Evolutionary conservation across 345 rosid species (phyloP).

Genomic region (Pelargonium nanum): DNA sequence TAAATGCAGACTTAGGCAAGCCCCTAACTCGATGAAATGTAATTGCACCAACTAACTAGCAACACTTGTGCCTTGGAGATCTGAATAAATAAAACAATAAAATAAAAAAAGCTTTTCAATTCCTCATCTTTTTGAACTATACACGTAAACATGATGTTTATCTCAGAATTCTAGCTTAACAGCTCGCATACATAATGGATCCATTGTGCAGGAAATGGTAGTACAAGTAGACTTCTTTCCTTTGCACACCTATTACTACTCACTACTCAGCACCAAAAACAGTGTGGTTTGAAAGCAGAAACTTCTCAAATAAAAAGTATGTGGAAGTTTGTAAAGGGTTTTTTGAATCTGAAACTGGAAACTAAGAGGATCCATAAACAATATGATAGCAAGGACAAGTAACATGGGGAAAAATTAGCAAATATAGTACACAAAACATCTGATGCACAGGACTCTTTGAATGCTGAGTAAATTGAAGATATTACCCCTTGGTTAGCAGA

Average conservation of each 20-base stretch:
- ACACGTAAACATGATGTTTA: not conserved
- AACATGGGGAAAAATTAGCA: not conserved
- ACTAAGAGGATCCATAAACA: no score
- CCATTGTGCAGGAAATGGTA: not conserved
- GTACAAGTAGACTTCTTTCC: not conserved
- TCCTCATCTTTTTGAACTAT: not conserved
- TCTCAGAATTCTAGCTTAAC: not conserved
- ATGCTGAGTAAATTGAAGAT: conserved; percentile 1
- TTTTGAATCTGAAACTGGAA: no score
- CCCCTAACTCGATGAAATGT: no score
- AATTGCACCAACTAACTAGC: no score
- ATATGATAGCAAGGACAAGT: no score
- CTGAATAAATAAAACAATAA: no score
- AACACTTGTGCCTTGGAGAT: no score
- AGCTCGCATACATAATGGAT: not conserved
- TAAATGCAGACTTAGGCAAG: no score
- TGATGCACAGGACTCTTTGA: no score
- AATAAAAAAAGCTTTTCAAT: no score
- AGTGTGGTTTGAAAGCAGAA: not conserved
- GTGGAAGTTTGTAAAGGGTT: no score
- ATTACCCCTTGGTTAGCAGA: conserved; percentile 51
- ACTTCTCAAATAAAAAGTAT: not conserved
- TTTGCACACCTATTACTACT: not conserved
- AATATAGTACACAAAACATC: not conserved
- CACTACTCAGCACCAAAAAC: no score